Evolutionary conservation across 768 basidiomycete species (phyloP).

Genomic region (Pleurotus giganteus): DNA sequence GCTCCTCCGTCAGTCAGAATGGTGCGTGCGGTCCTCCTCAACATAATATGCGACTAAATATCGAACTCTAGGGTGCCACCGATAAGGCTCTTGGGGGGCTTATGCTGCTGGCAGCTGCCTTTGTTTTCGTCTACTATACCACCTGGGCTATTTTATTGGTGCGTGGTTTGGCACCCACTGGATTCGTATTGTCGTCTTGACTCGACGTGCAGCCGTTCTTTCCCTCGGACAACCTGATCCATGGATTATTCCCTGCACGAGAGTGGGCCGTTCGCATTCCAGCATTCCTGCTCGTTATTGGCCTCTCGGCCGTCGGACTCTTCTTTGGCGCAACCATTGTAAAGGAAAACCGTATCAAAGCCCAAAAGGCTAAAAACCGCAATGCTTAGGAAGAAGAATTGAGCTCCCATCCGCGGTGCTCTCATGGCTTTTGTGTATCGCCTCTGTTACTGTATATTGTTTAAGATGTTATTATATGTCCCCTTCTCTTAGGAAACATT

Average conservation of each 20-base stretch:
- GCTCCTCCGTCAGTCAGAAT: constrained; percentile 11
- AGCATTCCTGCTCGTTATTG: constrained; percentile 76
- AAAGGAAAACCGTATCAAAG: constrained; percentile 70
- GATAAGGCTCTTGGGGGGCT: constrained; percentile 78
- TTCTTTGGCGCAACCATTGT: constrained; percentile 79
- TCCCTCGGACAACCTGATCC: constrained; percentile 68
- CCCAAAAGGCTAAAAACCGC: constrained; percentile 58
- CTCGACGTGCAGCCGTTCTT: constrained; percentile 67
- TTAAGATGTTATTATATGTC: constrained; percentile 1
- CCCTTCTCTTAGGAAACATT: constrained; percentile 1
- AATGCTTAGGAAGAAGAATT: constrained; percentile 50
- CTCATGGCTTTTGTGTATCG: background rate
- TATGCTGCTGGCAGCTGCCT: constrained; percentile 76
- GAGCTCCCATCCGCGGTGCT: background rate
- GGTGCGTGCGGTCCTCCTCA: constrained; percentile 14
- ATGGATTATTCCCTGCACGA: constrained; percentile 77
- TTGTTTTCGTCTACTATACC: constrained; percentile 88
- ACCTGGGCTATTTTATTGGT: constrained; percentile 89
- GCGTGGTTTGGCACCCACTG: constrained; percentile 23
- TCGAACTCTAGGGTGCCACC: constrained; percentile 58
- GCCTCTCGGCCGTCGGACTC: constrained; percentile 73
- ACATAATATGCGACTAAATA: constrained; percentile 1
- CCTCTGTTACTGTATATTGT: background rate
- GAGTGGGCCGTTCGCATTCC: constrained; percentile 94
- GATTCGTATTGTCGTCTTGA: constrained; percentile 7